Evolutionary conservation across 768 basidiomycete genomes (phyloP), one percentile per base, ranked within the genome.

Genomic region (Suillus paluster): DNA sequence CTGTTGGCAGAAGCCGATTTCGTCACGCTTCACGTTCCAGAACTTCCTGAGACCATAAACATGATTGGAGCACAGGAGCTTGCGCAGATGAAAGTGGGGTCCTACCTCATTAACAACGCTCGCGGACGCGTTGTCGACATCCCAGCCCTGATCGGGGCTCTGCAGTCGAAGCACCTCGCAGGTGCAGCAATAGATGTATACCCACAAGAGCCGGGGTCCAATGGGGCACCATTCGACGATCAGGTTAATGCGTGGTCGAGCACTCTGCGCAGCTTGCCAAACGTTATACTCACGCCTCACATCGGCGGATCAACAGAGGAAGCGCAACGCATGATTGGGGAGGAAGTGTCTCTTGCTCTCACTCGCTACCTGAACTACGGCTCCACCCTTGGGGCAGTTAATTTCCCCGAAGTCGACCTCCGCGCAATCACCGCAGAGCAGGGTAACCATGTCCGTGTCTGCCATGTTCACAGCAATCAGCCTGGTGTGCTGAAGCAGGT

Each of bases 281-380:
- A 99, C 76, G 86, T 99, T 64, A 95, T 99, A 71, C 89, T 99
- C 70, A 99, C 97, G 0, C 97, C 97, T 23, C 97, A 99, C 73
- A 99, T 99, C 70, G 97, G 97, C 61, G 97, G 97, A 44, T 99
- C 97, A 34, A 99, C 97, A 19, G 97, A 99, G 75, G 97, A 99
- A 75, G 97, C 97, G 6, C 97, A 99, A 77, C 85, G 88, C 58
- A 94, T 96, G 87, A 99, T 99, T 63, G 97, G 97, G 15, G 89
- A 94, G 61, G 97, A 99, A 76, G 97, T 99, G 53, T 86, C 94
- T 5, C 83, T 85, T 38, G 88, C 95, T 3, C 80, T 99, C 46
- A 81, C 84, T 25, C 90, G 95, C 59, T 99, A 98, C 78, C 87
- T 99, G 74, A 91, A 89, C 77, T 94, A 89, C 72, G 97, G 97